phyloP scores from a whole-genome alignment of 1,139 yeast genomes.

The Kluyveromyces sp. region DNA sequence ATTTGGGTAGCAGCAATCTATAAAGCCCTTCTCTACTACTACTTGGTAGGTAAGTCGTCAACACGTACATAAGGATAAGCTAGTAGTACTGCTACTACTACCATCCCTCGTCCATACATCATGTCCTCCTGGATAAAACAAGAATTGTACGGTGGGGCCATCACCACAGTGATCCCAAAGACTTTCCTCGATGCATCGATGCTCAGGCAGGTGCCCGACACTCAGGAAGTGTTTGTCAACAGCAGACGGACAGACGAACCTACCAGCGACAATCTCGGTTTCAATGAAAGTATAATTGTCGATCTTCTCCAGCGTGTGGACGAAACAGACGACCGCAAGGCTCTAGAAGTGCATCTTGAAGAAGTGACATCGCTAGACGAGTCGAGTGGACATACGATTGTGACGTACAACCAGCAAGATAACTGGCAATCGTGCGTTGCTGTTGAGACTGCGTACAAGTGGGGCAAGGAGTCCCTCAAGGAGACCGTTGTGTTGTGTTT shows the following conservation, averaged over 20 bases:
- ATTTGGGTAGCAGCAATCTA: no score
- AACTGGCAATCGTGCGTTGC: slow-evolving; percentile 14
- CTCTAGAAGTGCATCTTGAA: slow-evolving; percentile 35
- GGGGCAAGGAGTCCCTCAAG: slow-evolving; percentile 38
- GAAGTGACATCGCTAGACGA: slow-evolving; percentile 37
- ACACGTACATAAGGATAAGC: neutral
- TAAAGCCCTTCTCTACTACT: neutral
- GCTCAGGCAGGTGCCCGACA: slow-evolving; percentile 76
- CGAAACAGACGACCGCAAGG: slow-evolving; percentile 31
- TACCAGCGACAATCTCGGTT: slow-evolving; percentile 30
- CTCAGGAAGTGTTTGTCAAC: slow-evolving; percentile 72
- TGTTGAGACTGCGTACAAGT: slow-evolving; percentile 30
- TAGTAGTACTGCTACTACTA: neutral
- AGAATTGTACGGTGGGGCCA: slow-evolving; percentile 71
- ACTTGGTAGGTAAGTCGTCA: neutral
- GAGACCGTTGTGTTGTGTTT: slow-evolving; percentile 40
- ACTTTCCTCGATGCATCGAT: slow-evolving; percentile 63
- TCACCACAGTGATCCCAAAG: slow-evolving; percentile 46
- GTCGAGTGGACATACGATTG: slow-evolving; percentile 21
- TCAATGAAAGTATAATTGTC: slow-evolving; percentile 57
- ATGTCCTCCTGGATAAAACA: slow-evolving; percentile 4
- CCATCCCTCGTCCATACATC: neutral
- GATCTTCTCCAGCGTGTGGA: slow-evolving; percentile 62
- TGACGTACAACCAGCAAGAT: slow-evolving; percentile 11
- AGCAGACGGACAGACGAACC: slow-evolving; percentile 28